Evolutionary conservation across 2,329 filamentous ascomycete species (phyloP).

Genomic region (Phyllosticta citriasiana): DNA sequence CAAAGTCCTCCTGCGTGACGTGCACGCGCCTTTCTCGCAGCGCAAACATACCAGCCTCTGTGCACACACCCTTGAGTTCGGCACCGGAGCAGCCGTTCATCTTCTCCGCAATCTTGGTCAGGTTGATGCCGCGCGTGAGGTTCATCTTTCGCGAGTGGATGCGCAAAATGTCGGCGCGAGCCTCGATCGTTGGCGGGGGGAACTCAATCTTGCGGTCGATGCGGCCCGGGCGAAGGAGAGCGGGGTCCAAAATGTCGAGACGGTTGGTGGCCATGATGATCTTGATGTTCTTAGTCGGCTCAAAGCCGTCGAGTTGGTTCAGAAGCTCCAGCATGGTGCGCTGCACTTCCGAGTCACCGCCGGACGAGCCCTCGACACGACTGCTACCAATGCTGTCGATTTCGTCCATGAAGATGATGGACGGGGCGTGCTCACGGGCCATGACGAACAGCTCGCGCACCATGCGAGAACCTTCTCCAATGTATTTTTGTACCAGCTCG

Average conservation of each 20-base stretch:
- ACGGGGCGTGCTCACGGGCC: conserved; percentile 94
- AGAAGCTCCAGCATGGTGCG: conserved; percentile 96
- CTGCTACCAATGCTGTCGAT: conserved; percentile 98
- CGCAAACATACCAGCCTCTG: conserved; percentile 97
- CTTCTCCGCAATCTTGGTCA: conserved; percentile 98
- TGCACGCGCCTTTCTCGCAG: conserved; percentile 91
- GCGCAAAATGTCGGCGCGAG: conserved; percentile 90
- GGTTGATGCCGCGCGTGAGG: conserved; percentile 89
- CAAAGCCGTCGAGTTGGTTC: conserved; percentile 97
- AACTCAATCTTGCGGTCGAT: conserved; percentile 99
- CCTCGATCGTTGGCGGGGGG: conserved; percentile 90
- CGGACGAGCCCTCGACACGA: conserved; percentile 88
- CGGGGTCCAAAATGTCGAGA: conserved; percentile 92
- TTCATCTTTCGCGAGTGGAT: conserved; percentile 99
- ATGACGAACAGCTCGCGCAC: conserved; percentile 98
- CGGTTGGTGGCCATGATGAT: conserved; percentile 99
- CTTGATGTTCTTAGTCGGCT: conserved; percentile 99
- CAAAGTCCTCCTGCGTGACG: conserved; percentile 98
- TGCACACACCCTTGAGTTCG: conserved; percentile 97
- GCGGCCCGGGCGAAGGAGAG: conserved; percentile 85
- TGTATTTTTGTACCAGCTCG: conserved; percentile 98
- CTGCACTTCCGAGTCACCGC: conserved; percentile 95
- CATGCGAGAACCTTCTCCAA: conserved; percentile 96
- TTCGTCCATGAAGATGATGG: conserved; percentile 99
- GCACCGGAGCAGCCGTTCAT: conserved; percentile 99